These are phyloP conservation scores for Coniochaeta hoffmannii DNA, from an alignment of 2,329 filamentous ascomycete genomes.

Conservation along the genomic window DNA sequence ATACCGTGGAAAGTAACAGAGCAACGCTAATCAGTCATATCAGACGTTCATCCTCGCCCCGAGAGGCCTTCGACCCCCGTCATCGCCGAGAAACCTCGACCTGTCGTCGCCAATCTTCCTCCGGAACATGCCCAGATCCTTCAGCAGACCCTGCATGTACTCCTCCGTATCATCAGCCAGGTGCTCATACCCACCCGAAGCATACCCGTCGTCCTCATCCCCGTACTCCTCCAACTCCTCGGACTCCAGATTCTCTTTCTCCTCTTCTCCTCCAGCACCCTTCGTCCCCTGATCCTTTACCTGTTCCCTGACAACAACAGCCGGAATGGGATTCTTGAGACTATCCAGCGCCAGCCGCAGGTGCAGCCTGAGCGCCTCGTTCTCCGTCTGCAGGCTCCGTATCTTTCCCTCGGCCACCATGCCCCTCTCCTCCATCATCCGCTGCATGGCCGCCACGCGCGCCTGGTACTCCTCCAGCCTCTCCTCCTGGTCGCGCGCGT, in stretches of 20 bases:
- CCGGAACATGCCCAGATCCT: constrained; percentile 72
- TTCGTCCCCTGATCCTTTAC: constrained; percentile 14
- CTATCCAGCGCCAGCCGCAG: constrained; percentile 79
- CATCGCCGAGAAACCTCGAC: constrained; percentile 60
- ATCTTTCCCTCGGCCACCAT: constrained; percentile 94
- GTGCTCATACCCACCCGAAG: constrained; percentile 41
- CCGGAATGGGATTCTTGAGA: constrained; percentile 83
- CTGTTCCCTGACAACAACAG: constrained; percentile 31
- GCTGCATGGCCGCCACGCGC: constrained; percentile 82
- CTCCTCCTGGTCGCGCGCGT: constrained; percentile 70
- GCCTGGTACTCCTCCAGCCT: constrained; percentile 91
- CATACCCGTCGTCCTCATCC: constrained; percentile 53
- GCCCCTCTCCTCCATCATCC: constrained; percentile 89
- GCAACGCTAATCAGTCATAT: constrained; percentile 5
- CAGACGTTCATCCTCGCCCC: constrained; percentile 33
- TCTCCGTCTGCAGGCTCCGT: constrained; percentile 78
- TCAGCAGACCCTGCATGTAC: constrained; percentile 77
- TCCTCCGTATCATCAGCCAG: constrained; percentile 63
- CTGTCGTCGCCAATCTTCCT: constrained; percentile 82
- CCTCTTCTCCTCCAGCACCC: constrained; percentile 20
- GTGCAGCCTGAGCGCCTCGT: constrained; percentile 81
- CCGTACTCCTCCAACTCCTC: constrained; percentile 18
- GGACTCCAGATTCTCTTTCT: constrained; percentile 20
- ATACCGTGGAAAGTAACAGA: background rate
- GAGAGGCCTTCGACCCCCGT: constrained; percentile 45